A percentile compares a stretch with the other conserved stretches of the same genome.
These are phyloP conservation scores for Scedosporium dehoogii DNA, from an alignment of 2,329 filamentous ascomycete species.

Conservation along the genomic window DNA sequence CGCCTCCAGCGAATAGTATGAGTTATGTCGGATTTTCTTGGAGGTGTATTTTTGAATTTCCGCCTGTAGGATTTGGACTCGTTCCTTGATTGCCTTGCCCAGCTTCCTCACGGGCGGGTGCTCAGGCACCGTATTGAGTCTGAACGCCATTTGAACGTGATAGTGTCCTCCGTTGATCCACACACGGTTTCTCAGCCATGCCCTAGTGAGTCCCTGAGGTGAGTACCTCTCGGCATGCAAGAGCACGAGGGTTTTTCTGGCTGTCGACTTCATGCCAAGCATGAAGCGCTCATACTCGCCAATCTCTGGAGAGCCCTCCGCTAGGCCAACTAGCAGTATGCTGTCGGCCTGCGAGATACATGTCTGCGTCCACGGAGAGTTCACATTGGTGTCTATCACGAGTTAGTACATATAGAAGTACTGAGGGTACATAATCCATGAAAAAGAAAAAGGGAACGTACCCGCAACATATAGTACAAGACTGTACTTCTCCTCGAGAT, in stretches of 20 bases:
- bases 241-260: slow-evolving; percentile 83
- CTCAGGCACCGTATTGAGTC: slow-evolving; percentile 59
- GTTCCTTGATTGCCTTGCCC: slow-evolving; percentile 77
- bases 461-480: slow-evolving; percentile 88
- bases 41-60: slow-evolving; percentile 99
- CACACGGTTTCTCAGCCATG: slow-evolving; percentile 84
- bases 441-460: slow-evolving; percentile 27
- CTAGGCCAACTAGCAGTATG: slow-evolving; percentile 83
- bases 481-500: slow-evolving; percentile 94
- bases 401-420: slow-evolving; percentile 18
- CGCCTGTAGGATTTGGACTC: slow-evolving; percentile 88
- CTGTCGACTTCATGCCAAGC: slow-evolving; percentile 93
- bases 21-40: slow-evolving; percentile 76
- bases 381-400: slow-evolving; percentile 78
- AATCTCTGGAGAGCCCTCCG: slow-evolving; percentile 79
- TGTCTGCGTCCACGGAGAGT: slow-evolving; percentile 95
- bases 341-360: slow-evolving; percentile 96
- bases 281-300: slow-evolving; percentile 96
- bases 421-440: slow-evolving; percentile 38
- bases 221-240: slow-evolving; percentile 86
- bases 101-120: slow-evolving; percentile 68
- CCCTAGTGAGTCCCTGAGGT: slow-evolving; percentile 69
- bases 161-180: slow-evolving; percentile 99
- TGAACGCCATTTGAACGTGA: slow-evolving; percentile 92
- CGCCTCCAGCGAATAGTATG: slow-evolving; percentile 82